Evolutionary conservation across 2,329 filamentous ascomycete species (phyloP).

Genomic region (Aphanocladium album): DNA sequence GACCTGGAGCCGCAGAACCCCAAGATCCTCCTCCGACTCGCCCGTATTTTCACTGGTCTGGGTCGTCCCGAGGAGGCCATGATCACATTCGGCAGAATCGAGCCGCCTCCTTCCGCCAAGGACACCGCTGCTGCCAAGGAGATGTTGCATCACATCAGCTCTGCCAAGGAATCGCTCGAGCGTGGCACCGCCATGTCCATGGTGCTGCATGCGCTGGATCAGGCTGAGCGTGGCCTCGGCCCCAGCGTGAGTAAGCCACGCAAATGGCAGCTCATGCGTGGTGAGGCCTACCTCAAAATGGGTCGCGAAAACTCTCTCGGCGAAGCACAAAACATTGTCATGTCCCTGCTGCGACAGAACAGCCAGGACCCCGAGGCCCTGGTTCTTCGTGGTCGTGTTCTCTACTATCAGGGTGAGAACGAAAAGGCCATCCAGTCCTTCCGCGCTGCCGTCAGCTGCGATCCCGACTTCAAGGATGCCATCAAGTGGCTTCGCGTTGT

Average conservation of each 20-base stretch:
- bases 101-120: constrained; percentile 74
- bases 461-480: constrained; percentile 85
- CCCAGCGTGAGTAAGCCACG: constrained; percentile 71
- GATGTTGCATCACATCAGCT: constrained; percentile 77
- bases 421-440: constrained; percentile 92
- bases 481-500: constrained; percentile 85
- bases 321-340: constrained; percentile 89
- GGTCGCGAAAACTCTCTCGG: constrained; percentile 82
- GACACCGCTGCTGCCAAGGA: constrained; percentile 77
- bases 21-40: constrained; percentile 84
- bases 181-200: constrained; percentile 80
- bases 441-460: constrained; percentile 80
- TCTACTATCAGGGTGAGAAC: constrained; percentile 91
- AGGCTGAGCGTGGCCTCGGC: constrained; percentile 78
- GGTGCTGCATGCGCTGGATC: constrained; percentile 85
- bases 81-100: constrained; percentile 73
- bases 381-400: constrained; percentile 77
- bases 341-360: constrained; percentile 79
- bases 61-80: constrained; percentile 85
- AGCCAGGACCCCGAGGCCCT: constrained; percentile 90
- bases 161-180: constrained; percentile 71
- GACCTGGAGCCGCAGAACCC: constrained; percentile 79
- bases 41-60: constrained; percentile 82
- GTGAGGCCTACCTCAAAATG: constrained; percentile 90
- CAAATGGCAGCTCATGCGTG: constrained; percentile 90